Evolutionary conservation across 768 basidiomycete genomes (phyloP).

Genomic region (Cubamyces sp.): DNA sequence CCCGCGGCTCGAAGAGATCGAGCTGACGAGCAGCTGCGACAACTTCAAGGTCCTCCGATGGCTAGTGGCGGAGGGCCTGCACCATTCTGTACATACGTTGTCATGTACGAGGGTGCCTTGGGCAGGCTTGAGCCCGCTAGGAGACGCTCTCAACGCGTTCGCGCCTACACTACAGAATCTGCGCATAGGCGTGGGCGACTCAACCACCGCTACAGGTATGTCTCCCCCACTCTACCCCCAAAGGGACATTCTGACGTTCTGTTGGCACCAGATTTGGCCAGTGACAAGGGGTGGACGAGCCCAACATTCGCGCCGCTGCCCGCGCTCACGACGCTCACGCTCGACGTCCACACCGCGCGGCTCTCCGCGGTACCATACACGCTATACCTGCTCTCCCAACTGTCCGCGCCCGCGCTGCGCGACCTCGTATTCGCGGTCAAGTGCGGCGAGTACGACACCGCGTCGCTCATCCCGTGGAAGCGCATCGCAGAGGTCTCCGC

Average conservation of each 20-base stretch:
- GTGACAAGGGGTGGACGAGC: not conserved
- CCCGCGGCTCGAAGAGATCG: conserved; percentile 12
- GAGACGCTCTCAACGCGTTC: conserved; percentile 7
- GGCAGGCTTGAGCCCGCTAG: conserved; percentile 3
- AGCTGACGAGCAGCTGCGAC: conserved; percentile 20
- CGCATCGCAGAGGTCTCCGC: conserved; percentile 13
- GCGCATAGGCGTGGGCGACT: conserved; percentile 15
- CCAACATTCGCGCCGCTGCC: conserved; percentile 10
- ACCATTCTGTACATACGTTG: conserved; percentile 8
- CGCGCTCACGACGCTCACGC: conserved; percentile 12
- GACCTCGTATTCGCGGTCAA: conserved; percentile 14
- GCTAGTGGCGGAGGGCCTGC: conserved; percentile 14
- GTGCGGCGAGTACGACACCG: conserved; percentile 11
- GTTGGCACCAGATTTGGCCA: not conserved
- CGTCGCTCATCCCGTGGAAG: conserved; percentile 11
- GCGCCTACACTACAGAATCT: conserved; percentile 13
- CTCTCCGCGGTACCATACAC: conserved; percentile 16
- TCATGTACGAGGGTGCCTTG: conserved; percentile 17
- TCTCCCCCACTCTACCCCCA: not conserved
- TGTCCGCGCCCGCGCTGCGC: conserved; percentile 21
- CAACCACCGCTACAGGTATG: not conserved
- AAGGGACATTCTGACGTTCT: not conserved
- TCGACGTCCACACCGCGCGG: conserved; percentile 19
- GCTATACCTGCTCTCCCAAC: conserved; percentile 15
- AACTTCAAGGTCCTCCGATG: conserved; percentile 20